These are phyloP conservation scores for Microcos paniculata DNA, from an alignment of 345 rosid species.

Conservation along the genomic window DNA sequence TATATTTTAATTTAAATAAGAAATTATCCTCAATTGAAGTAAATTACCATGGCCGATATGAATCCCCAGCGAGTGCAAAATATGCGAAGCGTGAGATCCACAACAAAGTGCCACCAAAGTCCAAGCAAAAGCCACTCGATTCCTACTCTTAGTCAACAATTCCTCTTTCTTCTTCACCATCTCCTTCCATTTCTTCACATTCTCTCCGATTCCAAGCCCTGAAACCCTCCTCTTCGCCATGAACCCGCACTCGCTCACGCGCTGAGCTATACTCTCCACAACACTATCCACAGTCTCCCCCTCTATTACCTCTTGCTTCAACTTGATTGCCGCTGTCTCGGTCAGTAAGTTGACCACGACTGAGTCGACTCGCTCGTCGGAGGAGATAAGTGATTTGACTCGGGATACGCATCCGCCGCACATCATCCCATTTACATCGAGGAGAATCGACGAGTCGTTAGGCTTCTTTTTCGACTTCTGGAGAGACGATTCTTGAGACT, in stretches of 20 bases:
- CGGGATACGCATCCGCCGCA: conserved; percentile 92
- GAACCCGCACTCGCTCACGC: conserved; percentile 82
- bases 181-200: conserved; percentile 78
- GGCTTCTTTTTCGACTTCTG: conserved; percentile 13
- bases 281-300: conserved; percentile 30
- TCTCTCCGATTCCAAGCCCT: conserved; percentile 73
- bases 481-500: conserved; percentile 22
- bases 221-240: conserved; percentile 73
- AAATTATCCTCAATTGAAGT: neutral
- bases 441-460: conserved; percentile 52
- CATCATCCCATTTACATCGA: conserved; percentile 89
- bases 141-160: conserved; percentile 65
- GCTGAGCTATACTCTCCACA: conserved; percentile 65
- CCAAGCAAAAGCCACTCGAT: conserved; percentile 91
- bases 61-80: conserved; percentile 83
- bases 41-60: conserved; percentile 76
- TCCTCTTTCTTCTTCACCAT: conserved; percentile 80
- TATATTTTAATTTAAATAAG: neutral
- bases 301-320: conserved; percentile 41
- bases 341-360: conserved; percentile 88
- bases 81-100: conserved; percentile 87
- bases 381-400: conserved; percentile 64
- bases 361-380: conserved; percentile 82
- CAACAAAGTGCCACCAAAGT: conserved; percentile 92
- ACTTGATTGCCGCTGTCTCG: conserved; percentile 76